These are phyloP conservation scores for Silene noctiflora DNA, from an alignment of 179 eudicot species.

Conservation along the genomic window DNA sequence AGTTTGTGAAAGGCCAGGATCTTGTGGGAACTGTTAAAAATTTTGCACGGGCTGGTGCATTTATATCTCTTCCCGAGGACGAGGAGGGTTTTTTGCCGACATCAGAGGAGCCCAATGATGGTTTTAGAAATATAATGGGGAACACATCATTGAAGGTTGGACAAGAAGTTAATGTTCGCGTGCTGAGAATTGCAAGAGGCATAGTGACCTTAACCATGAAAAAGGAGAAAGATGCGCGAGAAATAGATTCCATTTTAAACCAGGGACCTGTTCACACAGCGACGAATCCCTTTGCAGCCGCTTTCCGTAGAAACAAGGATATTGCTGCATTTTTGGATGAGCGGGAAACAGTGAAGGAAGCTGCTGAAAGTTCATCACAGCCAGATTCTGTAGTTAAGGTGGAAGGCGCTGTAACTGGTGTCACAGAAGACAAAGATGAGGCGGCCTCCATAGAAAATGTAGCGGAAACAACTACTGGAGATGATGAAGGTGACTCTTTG, in stretches of 20 bases:
- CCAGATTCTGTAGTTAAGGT: conserved; percentile 20
- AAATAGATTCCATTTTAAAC: conserved; percentile 41
- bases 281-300: conserved; percentile 77
- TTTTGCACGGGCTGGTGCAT: conserved; percentile 64
- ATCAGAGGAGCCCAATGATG: conserved; percentile 73
- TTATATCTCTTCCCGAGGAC: conserved; percentile 78
- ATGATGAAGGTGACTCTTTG: conserved; percentile 27
- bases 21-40: conserved; percentile 84
- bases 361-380: conserved; percentile 20
- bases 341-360: conserved; percentile 43
- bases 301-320: conserved; percentile 69
- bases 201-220: conserved; percentile 73
- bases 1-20: conserved; percentile 79
- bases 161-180: conserved; percentile 81
- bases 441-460: conserved; percentile 17
- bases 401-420: conserved; percentile 27
- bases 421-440: conserved; percentile 13
- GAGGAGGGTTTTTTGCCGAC: conserved; percentile 87
- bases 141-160: conserved; percentile 68
- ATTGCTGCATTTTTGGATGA: conserved; percentile 79
- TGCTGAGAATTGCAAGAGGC: conserved; percentile 64
- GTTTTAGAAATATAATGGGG: conserved; percentile 51
- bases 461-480: conserved; percentile 20
- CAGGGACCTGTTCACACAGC: conserved; percentile 50
- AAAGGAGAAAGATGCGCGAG: conserved; percentile 52